Percentiles rank a stretch among this genome's conserved stretches.
Conservation (phyloP, 352 stramenopile genomes). For the Plasmopara muralis region DNA sequence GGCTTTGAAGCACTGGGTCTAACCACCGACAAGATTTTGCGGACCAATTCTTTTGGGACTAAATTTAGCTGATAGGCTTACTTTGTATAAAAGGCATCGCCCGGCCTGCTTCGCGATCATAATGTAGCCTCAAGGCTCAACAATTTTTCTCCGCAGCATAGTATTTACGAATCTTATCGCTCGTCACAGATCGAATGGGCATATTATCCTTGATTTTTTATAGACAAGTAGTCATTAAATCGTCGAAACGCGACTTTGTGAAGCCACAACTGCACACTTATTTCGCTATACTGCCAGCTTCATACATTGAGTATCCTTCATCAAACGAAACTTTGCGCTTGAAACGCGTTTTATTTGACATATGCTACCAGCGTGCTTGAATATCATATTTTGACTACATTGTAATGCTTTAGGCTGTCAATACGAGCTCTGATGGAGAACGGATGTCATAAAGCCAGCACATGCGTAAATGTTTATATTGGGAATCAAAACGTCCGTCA, state of each 20-base stretch:
- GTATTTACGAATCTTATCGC: neutral
- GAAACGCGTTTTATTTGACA: neutral
- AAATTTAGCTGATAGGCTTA: neutral
- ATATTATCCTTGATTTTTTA: constrained; percentile 1
- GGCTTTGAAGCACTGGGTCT: neutral
- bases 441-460: neutral
- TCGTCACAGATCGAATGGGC: neutral
- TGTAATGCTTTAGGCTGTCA: neutral
- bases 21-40: constrained; percentile 8
- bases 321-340: neutral
- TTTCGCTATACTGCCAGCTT: neutral
- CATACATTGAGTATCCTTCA: neutral
- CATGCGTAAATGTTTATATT: neutral
- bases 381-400: neutral
- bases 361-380: neutral
- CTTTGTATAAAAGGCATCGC: neutral
- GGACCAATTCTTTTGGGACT: constrained; percentile 1
- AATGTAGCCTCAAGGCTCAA: constrained; percentile 1
- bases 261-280: neutral
- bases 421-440: neutral
- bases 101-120: constrained; percentile 1
- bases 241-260: constrained; percentile 5
- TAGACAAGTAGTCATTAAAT: neutral
- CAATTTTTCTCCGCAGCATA: neutral
- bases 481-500: constrained; percentile 2